Base-by-base conservation (phyloP, 2,329 filamentous ascomycete species). In the Penicillium sp. region DNA sequence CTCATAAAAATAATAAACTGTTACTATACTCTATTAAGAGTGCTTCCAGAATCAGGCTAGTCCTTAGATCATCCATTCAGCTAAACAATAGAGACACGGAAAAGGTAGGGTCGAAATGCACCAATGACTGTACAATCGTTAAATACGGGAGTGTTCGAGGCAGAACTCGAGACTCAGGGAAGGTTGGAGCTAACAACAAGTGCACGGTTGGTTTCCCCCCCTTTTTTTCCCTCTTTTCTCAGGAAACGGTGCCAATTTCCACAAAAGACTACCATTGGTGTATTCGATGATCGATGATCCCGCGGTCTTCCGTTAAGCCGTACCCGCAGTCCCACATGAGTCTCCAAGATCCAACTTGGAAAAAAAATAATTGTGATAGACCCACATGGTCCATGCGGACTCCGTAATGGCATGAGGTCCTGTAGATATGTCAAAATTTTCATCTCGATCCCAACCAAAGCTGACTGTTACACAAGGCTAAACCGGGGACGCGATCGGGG, bases 31-130 rank as follows among this genome's bases (percentile, higher is more conserved):
- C 45, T 36, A 33, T 42, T 22, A 22, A 49, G 40, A 51, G 48
- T 38, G 48, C 56, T 64, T 60, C 60, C 61, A 60, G 57, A 59
- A 63, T 17, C 38, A 61, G 63, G 55, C 50, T 64, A 65, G 57
- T 53, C 17, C 11, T 37, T 28, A 2, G 30, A 31, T 31, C 37
- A 35, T 37, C 31, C 40, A 53, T 41, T 48, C 52, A 50, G 46
- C 46, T 51, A 25, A n/a, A 44, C 38, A 17, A 37, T 30, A 31
- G 8, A 22, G 33, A 22, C 22, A 25, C 45, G 44, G 22, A 35
- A 36, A 40, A 26, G 19, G 10, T 26, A 53, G 36, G 37, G 25
- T 25, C n/a, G 10, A 16, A 35, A 35, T 44, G 30, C 43, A 48
- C 52, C 46, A 50, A 40, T 50, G 47, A 33, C 22, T 22, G 2